Percentiles rank a stretch among this genome's conserved stretches.
These are phyloP conservation scores for Starmerella stigmatis DNA, from an alignment of 805 yeast genomes.

Conservation along the genomic window DNA sequence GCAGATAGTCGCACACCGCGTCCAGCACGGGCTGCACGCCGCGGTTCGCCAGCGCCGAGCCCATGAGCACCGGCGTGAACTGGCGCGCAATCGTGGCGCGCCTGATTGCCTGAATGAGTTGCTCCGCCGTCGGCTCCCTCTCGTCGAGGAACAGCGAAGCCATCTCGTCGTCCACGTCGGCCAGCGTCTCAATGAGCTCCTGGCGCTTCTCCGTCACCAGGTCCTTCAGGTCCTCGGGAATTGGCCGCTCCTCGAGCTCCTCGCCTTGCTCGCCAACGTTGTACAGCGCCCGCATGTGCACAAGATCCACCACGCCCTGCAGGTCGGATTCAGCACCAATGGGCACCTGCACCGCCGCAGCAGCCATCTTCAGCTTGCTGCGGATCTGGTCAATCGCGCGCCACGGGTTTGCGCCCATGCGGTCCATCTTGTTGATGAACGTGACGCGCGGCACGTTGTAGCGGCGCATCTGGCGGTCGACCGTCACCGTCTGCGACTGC, in stretches of 20 bases:
- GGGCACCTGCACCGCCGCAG: constrained; percentile 97
- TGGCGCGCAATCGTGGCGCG: constrained; percentile 89
- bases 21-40: constrained; percentile 94
- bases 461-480: constrained; percentile 97
- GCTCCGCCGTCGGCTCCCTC: constrained; percentile 70
- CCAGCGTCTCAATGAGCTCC: constrained; percentile 78
- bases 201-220: constrained; percentile 85
- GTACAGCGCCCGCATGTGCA: constrained; percentile 75
- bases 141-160: constrained; percentile 90
- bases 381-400: constrained; percentile 86
- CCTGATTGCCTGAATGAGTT: constrained; percentile 81
- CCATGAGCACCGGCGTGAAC: constrained; percentile 99
- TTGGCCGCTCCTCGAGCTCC: constrained; percentile 46
- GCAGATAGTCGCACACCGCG: constrained; percentile 90
- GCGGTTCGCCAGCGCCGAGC: constrained; percentile 93
- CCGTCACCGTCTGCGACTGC: constrained; percentile 96
- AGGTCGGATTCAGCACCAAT: constrained; percentile 85
- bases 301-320: constrained; percentile 82
- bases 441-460: constrained; percentile 95
- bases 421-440: constrained; percentile 95
- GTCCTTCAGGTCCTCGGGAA: constrained; percentile 72
- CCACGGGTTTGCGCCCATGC: constrained; percentile 99
- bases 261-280: constrained; percentile 81
- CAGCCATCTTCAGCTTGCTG: constrained; percentile 75
- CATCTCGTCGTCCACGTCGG: constrained; percentile 96